phyloP scores from a whole-genome alignment of 139 green algal species.

The Volvox reticuliferus region DNA sequence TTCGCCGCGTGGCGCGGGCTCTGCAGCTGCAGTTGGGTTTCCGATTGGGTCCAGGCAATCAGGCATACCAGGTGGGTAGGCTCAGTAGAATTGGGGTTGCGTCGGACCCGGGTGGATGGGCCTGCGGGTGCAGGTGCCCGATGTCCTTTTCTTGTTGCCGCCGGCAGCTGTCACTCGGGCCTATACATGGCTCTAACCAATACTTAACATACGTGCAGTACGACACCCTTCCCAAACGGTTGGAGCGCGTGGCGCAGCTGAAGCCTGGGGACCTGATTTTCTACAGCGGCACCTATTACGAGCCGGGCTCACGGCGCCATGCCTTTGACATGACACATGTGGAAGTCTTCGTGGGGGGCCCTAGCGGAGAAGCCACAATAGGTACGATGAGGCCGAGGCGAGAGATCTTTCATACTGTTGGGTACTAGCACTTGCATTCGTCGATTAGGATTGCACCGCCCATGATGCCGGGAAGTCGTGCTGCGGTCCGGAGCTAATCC shows the following conservation, averaged over 20 bases:
- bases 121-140: too few species aligned
- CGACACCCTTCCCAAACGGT: slow-evolving; percentile 53
- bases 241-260: slow-evolving; percentile 48
- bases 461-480: too few species aligned
- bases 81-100: not conserved
- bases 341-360: slow-evolving; percentile 62
- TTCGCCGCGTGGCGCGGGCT: slow-evolving; percentile 39
- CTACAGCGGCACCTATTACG: slow-evolving; percentile 43
- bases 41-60: slow-evolving; percentile 55
- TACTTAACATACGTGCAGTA: slow-evolving; percentile 26
- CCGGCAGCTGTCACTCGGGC: too few species aligned
- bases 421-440: too few species aligned
- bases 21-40: slow-evolving; percentile 57
- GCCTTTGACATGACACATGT: slow-evolving; percentile 62
- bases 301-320: slow-evolving; percentile 25
- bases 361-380: slow-evolving; percentile 57
- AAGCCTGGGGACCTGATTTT: slow-evolving; percentile 63
- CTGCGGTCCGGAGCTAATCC: too few species aligned
- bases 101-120: too few species aligned
- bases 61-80: slow-evolving; percentile 56
- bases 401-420: too few species aligned
- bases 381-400: slow-evolving; percentile 14
- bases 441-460: too few species aligned
- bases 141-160: too few species aligned
- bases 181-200: too few species aligned